These are phyloP conservation scores for Trichoderma erinaceum DNA, from an alignment of 495 filamentous ascomycete species.

Conservation along the genomic window DNA sequence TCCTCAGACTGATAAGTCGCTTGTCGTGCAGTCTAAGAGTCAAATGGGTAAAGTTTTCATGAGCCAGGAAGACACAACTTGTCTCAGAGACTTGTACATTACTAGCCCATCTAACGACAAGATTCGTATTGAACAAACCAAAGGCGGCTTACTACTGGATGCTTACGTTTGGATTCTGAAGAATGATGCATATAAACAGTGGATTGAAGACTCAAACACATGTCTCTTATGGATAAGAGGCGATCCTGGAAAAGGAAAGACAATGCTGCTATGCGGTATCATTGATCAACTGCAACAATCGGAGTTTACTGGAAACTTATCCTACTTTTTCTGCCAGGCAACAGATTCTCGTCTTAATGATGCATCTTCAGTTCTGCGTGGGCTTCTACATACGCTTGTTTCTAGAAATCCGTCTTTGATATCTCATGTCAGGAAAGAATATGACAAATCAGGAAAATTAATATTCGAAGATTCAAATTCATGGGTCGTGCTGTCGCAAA, in stretches of 20 bases:
- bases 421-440: constrained; percentile 26
- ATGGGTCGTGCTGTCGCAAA: constrained; percentile 26
- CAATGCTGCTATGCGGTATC: constrained; percentile 43
- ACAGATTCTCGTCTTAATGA: constrained; percentile 33
- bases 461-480: constrained; percentile 32
- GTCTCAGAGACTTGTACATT: constrained; percentile 24
- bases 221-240: constrained; percentile 36
- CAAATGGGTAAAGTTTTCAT: background rate
- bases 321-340: constrained; percentile 43
- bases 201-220: constrained; percentile 16
- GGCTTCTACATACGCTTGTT: constrained; percentile 35
- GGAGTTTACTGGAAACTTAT: constrained; percentile 20
- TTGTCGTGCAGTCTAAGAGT: background rate
- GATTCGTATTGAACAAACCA: constrained; percentile 34
- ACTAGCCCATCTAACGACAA: constrained; percentile 33
- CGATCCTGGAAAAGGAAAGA: constrained; percentile 41
- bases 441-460: constrained; percentile 23
- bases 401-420: constrained; percentile 29
- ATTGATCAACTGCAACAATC: constrained; percentile 29
- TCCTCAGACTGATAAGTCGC: constrained; percentile 6
- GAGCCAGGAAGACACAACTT: constrained; percentile 3
- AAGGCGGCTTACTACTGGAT: constrained; percentile 36
- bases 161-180: constrained; percentile 40
- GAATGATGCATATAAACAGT: constrained; percentile 30
- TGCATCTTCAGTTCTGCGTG: constrained; percentile 35